Base-by-base conservation (phyloP, 1,284 basidiomycete species). In the Leucocoprinus gongylophorus region DNA sequence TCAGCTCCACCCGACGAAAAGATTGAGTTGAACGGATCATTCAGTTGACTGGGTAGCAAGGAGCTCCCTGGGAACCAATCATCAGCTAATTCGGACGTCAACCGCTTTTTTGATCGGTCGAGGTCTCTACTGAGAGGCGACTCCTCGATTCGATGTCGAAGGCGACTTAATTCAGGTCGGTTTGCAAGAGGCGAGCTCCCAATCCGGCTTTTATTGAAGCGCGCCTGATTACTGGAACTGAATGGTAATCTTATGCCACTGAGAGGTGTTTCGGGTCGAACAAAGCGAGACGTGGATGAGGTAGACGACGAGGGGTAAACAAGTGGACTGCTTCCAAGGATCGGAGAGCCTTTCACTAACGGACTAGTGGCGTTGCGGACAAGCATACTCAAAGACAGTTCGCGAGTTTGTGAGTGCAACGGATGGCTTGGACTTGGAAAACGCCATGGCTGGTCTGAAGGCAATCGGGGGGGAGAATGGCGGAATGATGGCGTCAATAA, bases 391-490 rank as follows among this genome's bases (percentile, higher is more conserved):
- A 87, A 67, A 23, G 81, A 81, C n/a, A 85, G 59, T 54, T 88
- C 81, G 37, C 79, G 76, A 9, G 76, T 75, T 28, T 66, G 73
- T 12, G 78, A 80, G 62, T 85, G 79, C 32, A 86, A 66, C 2
- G 85, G 83, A 61, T 86, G 81, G 49, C 81, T 83, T 18, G 83
- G 82, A 59, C 82, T 85, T 15, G 81, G 78, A 62, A 80, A 88
- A 33, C 82, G 78, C 86, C 85, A 88, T 5, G 86, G 85, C 54
- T 86, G 84, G 57, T 85, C 80, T 17, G 79, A 83, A 6, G 83
- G 82, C 18, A 82, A 73, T 6, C 77, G 81, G 0, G 80, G 76
- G 10, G 85, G 81, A 6, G 83, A 86, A 61, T 88, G 85, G 39
- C 82, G 79, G 65, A 87, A 88, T 5, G 83, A 76, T 0, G 85